Evolutionary conservation across 2,329 filamentous ascomycete genomes (phyloP), one percentile per base, ranked within the genome.

Genomic region (Chaetomiaceae sp.): DNA sequence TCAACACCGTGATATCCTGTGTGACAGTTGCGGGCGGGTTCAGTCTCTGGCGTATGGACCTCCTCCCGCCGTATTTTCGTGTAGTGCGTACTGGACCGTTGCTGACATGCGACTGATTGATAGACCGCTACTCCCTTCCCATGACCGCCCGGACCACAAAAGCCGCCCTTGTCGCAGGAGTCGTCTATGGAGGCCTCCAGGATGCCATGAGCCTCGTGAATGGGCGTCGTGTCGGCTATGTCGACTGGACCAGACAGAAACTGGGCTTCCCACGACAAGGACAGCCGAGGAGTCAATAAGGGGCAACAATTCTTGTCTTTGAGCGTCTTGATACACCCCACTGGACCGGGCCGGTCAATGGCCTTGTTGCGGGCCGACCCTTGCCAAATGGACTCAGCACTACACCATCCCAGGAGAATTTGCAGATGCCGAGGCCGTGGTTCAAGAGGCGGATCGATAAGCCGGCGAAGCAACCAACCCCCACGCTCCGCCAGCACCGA

Each of bases 11-110:
- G 6, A 78, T 91, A 54, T 91, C 94, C 23, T 91, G 89, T 43
- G 74, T 96, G 68, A 87, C 88, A 0, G 86, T 94, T 33, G 89
- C 91, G 0, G 92, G 92, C 2, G 78, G 84, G 8, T 96, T 96
- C 76, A 95, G 91, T 67, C 74, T 91, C 54, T 87, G 88, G 82
- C 88, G 90, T 91, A 78, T 17, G 51, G 36, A 22, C 15, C 25
- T 44, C 29, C 9, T 22, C 15, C 11, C 23, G 11, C 22, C 20
- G n/a, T n/a, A n/a, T n/a, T 43, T 22, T 15, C 20, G 11, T 20
- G 20, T 52, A 15, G 31, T 39, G 17, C n/a, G n/a, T n/a, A n/a
- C 19, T 14, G 37, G 43, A 27, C 15, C 7, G 31, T 17, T 51
- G 34, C 54, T 56, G 20, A 58, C 48, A 25, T 4, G 45, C 22